phyloP scores from a whole-genome alignment of 176 grass and related monocot species.

The Pontederia crassipes region DNA sequence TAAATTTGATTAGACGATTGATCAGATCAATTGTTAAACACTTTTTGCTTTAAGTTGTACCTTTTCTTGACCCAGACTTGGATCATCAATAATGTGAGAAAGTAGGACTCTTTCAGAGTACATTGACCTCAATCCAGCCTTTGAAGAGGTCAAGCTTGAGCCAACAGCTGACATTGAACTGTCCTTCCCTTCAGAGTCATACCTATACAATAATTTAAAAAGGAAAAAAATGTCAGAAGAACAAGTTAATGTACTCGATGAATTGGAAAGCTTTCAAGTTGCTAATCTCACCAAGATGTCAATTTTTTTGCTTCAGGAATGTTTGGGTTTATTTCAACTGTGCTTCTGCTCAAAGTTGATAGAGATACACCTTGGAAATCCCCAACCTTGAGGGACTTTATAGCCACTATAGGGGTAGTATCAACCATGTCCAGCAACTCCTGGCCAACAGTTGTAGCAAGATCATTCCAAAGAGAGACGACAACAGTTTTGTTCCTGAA shows the following conservation, averaged over 20 bases:
- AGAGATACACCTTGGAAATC: slow-evolving; percentile 89
- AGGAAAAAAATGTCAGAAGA: not conserved
- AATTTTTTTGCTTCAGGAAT: slow-evolving; percentile 57
- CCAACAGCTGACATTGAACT: slow-evolving; percentile 55
- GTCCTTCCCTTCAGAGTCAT: slow-evolving; percentile 73
- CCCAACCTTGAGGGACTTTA: slow-evolving; percentile 78
- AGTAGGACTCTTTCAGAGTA: slow-evolving; percentile 84
- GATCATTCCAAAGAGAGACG: slow-evolving; percentile 89
- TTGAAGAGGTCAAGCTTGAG: slow-evolving; percentile 47
- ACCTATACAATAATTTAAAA: slow-evolving; percentile 37
- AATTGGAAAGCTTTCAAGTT: not conserved
- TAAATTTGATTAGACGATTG: not conserved
- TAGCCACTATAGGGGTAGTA: slow-evolving; percentile 50
- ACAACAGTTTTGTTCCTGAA: slow-evolving; percentile 73
- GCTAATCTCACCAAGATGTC: slow-evolving; percentile 43
- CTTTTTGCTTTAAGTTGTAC: slow-evolving; percentile 10
- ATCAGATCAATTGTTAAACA: too few relatives aligned
- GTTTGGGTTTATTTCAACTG: slow-evolving; percentile 53
- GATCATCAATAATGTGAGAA: slow-evolving; percentile 64
- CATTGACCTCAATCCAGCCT: slow-evolving; percentile 53
- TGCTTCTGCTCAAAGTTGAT: slow-evolving; percentile 71
- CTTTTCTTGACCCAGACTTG: slow-evolving; percentile 77
- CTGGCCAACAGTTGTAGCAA: slow-evolving; percentile 74
- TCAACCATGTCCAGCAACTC: slow-evolving; percentile 78
- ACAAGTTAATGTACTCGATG: not conserved